Percentiles rank a stretch among this genome's conserved stretches.
These are phyloP conservation scores for Trichoderma polysporum DNA, from an alignment of 2,329 filamentous ascomycete genomes.

Conservation along the genomic window DNA sequence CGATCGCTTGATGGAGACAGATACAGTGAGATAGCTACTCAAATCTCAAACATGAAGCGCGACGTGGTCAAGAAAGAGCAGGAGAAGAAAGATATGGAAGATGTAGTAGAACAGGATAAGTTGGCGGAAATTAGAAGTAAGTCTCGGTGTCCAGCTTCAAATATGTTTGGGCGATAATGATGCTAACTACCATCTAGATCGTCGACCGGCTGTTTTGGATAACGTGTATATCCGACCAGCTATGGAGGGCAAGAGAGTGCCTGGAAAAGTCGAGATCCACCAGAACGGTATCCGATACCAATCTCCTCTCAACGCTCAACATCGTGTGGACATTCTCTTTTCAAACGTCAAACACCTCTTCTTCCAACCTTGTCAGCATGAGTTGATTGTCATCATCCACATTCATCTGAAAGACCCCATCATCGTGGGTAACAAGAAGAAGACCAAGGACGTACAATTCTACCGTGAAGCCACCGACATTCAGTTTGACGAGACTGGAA, in stretches of 20 bases:
- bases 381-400: slow-evolving; percentile 96
- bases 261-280: slow-evolving; percentile 94
- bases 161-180: not conserved
- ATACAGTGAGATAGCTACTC: slow-evolving; percentile 85
- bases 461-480: slow-evolving; percentile 98
- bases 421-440: slow-evolving; percentile 94
- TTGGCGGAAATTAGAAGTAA: slow-evolving; percentile 88
- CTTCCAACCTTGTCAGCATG: slow-evolving; percentile 95
- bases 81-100: slow-evolving; percentile 99
- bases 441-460: slow-evolving; percentile 98
- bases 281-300: slow-evolving; percentile 98
- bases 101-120: slow-evolving; percentile 98
- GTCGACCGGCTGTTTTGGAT: slow-evolving; percentile 83
- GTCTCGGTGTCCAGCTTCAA: slow-evolving; percentile 30
- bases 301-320: slow-evolving; percentile 74
- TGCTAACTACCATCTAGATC: slow-evolving; percentile 60
- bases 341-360: slow-evolving; percentile 98
- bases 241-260: slow-evolving; percentile 94
- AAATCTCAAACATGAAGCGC: slow-evolving; percentile 96
- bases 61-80: slow-evolving; percentile 89
- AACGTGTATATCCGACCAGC: slow-evolving; percentile 95
- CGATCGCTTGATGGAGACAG: slow-evolving; percentile 85
- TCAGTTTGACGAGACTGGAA: slow-evolving; percentile 97
- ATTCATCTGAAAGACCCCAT: slow-evolving; percentile 98
- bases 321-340: slow-evolving; percentile 90